phyloP scores from a whole-genome alignment of 176 grass and related monocot species.

The Zea luxurians region DNA sequence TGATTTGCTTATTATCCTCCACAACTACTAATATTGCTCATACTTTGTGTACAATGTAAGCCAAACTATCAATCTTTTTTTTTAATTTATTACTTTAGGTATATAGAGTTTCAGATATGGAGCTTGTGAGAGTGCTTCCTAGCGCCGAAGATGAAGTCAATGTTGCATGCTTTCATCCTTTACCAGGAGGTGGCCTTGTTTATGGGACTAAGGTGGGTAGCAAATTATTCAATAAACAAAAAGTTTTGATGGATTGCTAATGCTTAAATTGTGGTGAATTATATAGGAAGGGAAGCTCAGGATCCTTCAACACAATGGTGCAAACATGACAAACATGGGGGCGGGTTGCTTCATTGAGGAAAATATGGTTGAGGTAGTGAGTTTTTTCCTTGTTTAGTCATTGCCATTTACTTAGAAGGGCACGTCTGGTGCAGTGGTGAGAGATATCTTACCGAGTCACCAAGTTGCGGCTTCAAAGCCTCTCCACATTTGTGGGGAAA shows the following conservation, averaged over 20 bases:
- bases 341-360: slow-evolving; percentile 57
- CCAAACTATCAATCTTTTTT: slow-evolving; percentile 7
- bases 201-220: slow-evolving; percentile 86
- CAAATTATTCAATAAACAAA: slow-evolving; percentile 30
- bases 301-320: slow-evolving; percentile 81
- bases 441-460: too few relatives aligned
- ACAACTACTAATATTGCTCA: neutral
- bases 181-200: slow-evolving; percentile 76
- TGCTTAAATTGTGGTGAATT: slow-evolving; percentile 28
- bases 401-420: slow-evolving; percentile 1
- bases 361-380: slow-evolving; percentile 66
- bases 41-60: neutral
- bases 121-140: slow-evolving; percentile 88
- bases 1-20: neutral
- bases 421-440: too few relatives aligned
- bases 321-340: slow-evolving; percentile 47
- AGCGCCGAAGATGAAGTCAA: slow-evolving; percentile 96
- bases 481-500: too few relatives aligned
- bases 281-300: slow-evolving; percentile 92
- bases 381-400: slow-evolving; percentile 18
- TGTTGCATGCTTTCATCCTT: slow-evolving; percentile 95
- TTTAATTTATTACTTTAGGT: slow-evolving; percentile 50
- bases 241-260: slow-evolving; percentile 29
- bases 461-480: too few relatives aligned
- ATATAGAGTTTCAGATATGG: slow-evolving; percentile 98